phyloP scores from a whole-genome alignment of 2,329 filamentous ascomycete species.

The Colletotrichum trifolii region DNA sequence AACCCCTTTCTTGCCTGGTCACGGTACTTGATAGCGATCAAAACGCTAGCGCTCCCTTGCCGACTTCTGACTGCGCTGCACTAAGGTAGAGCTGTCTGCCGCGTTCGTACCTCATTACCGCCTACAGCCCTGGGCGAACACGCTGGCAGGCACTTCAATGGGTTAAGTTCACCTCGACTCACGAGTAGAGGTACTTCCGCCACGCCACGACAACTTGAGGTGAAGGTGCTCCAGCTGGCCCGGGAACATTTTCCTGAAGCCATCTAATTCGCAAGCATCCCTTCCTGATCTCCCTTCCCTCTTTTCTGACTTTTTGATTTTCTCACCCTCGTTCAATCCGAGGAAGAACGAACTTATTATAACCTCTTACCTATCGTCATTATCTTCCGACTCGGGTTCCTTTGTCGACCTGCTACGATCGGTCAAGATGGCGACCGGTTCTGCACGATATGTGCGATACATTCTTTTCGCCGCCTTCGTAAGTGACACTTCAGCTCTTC shows the following conservation, averaged over 20 bases:
- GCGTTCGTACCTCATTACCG: conserved; percentile 28
- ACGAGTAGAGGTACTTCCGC: neutral
- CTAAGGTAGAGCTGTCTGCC: neutral
- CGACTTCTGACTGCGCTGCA: conserved; percentile 7
- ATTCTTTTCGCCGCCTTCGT: conserved; percentile 88
- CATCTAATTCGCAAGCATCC: conserved; percentile 22
- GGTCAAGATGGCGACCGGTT: conserved; percentile 71
- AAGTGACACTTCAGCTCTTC: conserved; percentile 50
- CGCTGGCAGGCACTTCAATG: neutral
- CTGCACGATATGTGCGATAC: conserved; percentile 79
- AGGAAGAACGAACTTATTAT: conserved; percentile 15
- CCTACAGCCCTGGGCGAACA: neutral
- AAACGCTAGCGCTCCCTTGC: conserved; percentile 23
- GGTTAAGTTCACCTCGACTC: too few species aligned
- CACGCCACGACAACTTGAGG: neutral
- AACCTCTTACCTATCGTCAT: conserved; percentile 26
- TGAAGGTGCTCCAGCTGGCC: conserved; percentile 13
- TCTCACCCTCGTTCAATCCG: conserved; percentile 32
- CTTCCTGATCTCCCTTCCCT: conserved; percentile 23
- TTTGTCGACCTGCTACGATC: conserved; percentile 27
- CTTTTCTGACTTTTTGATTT: conserved; percentile 19
- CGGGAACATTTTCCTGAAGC: conserved; percentile 26
- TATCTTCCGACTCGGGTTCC: conserved; percentile 4
- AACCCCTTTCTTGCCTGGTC: conserved; percentile 22
- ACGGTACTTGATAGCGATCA: conserved; percentile 13